Evolutionary conservation across 1,139 yeast species (phyloP).

Genomic region (Tardiomyces blankii): DNA sequence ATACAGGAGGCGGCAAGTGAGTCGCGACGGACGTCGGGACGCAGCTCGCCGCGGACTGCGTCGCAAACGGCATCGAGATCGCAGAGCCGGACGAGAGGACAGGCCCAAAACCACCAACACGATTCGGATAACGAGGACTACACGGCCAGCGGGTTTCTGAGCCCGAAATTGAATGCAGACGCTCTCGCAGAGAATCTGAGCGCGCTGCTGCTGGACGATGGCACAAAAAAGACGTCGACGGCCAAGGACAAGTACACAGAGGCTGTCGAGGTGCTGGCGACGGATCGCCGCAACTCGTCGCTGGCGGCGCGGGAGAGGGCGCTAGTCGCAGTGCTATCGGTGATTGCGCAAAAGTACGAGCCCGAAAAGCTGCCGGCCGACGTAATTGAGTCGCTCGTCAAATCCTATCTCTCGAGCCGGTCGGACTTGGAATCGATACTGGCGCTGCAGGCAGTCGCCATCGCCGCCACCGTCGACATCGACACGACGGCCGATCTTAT

Average conservation of each 20-base stretch:
- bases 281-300: slow-evolving; percentile 22
- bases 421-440: slow-evolving; percentile 21
- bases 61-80: slow-evolving; percentile 11
- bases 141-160: slow-evolving; percentile 13
- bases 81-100: slow-evolving; percentile 2
- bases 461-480: slow-evolving; percentile 18
- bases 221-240: background rate
- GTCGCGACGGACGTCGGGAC: too few relatives aligned
- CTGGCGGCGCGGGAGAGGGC: slow-evolving; percentile 25
- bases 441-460: slow-evolving; percentile 21
- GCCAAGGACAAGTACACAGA: slow-evolving; percentile 15
- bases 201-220: slow-evolving; percentile 7
- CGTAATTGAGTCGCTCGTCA: slow-evolving; percentile 15
- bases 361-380: slow-evolving; percentile 17
- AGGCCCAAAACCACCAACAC: slow-evolving; percentile 2
- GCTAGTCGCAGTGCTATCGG: slow-evolving; percentile 15
- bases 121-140: slow-evolving; percentile 16
- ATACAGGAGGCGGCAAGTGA: too few relatives aligned
- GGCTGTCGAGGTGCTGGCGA: slow-evolving; percentile 19
- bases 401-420: slow-evolving; percentile 19
- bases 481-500: slow-evolving; percentile 17
- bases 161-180: slow-evolving; percentile 11
- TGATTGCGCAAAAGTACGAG: slow-evolving; percentile 22
- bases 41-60: slow-evolving; percentile 10
- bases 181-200: slow-evolving; percentile 12